These are phyloP conservation scores for Trametopsis cervina DNA, from an alignment of 768 basidiomycete species.

Conservation along the genomic window DNA sequence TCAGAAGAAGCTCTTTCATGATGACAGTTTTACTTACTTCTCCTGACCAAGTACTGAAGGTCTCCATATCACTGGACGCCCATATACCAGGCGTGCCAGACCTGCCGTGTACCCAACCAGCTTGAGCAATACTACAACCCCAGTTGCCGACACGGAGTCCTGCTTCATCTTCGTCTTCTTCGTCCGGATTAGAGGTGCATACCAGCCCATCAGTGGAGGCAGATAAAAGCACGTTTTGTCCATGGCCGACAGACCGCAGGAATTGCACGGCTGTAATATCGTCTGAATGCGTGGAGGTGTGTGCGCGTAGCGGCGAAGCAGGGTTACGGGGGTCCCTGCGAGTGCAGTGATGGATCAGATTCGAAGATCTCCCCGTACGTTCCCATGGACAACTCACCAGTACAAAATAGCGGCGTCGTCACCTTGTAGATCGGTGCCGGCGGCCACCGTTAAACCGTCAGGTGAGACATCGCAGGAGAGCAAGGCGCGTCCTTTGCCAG, in stretches of 20 bases:
- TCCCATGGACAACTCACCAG: constrained; percentile 64
- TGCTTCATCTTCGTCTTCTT: constrained; percentile 86
- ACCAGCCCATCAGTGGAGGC: constrained; percentile 82
- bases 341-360: too few species aligned
- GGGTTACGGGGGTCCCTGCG: constrained; percentile 83
- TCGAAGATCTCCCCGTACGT: too few species aligned
- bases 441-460: constrained; percentile 69
- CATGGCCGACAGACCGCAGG: constrained; percentile 14
- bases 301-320: constrained; percentile 59
- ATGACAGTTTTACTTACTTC: constrained; percentile 39
- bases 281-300: constrained; percentile 87
- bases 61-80: constrained; percentile 94
- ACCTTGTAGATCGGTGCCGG: constrained; percentile 73
- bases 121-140: constrained; percentile 75
- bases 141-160: constrained; percentile 76
- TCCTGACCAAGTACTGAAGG: constrained; percentile 75
- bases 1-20: neutral
- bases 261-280: constrained; percentile 80
- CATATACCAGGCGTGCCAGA: constrained; percentile 45
- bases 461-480: constrained; percentile 65
- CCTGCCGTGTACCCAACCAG: constrained; percentile 50
- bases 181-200: constrained; percentile 59
- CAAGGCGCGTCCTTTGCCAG: constrained; percentile 26
- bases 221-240: constrained; percentile 55
- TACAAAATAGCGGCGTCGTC: constrained; percentile 81